Evolutionary conservation across 441 rosid species (phyloP), one percentile per base, ranked within the genome.

Genomic region (Biscutella laevigata): DNA sequence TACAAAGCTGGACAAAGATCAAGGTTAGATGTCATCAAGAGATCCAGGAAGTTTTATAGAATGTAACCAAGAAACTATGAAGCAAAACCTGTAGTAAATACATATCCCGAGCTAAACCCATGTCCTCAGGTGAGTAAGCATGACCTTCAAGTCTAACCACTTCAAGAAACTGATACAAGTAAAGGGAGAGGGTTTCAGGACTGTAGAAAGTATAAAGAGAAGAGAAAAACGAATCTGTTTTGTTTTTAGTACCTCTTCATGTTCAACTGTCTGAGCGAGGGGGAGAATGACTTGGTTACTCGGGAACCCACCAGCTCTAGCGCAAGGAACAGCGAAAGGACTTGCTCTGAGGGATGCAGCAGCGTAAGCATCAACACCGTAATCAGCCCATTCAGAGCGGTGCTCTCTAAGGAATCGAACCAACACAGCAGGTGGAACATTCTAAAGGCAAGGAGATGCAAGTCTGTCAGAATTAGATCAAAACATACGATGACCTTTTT

Each of bases 171-270:
- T 92, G 70, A 43, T n/a, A n/a, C n/a, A n/a, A n/a, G n/a, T n/a
- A n/a, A n/a, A n/a, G n/a, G n/a, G n/a, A n/a, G n/a, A n/a, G n/a
- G n/a, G n/a, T n/a, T n/a, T n/a, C n/a, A n/a, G 17, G 43, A 47
- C 5, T 3, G 7, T 27, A 42, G 53, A 35, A n/a, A n/a, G n/a
- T n/a, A n/a, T n/a, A n/a, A n/a, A n/a, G n/a, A n/a, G n/a, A n/a
- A n/a, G n/a, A n/a, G n/a, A n/a, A n/a, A n/a, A n/a, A n/a, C n/a
- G n/a, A n/a, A n/a, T n/a, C n/a, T n/a, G n/a, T n/a, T n/a, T n/a
- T n/a, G n/a, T n/a, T n/a, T n/a, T n/a, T n/a, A n/a, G n/a, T 33
- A 92, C 98, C 89, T 92, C 98, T 74, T 92, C 98, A 63, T 92
- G 83, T 68, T 88, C 96, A 34, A 86, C 67, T 35, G 94, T 88